Base-by-base conservation (phyloP, 192 early-diverging fungal species). In the Phlyctochytrium planicorne region DNA sequence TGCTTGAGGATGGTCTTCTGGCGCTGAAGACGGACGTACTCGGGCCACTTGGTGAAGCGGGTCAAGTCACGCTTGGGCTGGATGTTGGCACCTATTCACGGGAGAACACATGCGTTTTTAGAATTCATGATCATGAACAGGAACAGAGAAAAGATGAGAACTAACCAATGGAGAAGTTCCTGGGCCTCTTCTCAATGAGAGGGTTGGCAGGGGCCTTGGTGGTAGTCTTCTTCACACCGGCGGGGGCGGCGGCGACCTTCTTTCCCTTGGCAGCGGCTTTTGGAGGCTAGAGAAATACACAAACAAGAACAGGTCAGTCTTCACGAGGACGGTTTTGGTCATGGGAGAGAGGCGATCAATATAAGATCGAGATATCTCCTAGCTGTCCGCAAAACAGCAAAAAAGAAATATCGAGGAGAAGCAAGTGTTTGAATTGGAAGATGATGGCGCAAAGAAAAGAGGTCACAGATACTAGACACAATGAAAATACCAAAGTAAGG, bases 41-140 rank as follows among this genome's bases (percentile, higher is more conserved):
- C 88, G 76, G 97, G 97, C 97, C 96, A 98, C 84, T 96, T 96
- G 78, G 95, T 91, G 81, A 93, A 99, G 84, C 96, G 93, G 69
- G 92, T 88, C 53, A 99, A 83, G 83, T 99, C 91, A 78, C 90
- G 89, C 76, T 86, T 87, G 75, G 96, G 97, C 87, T 96, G 96
- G 81, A 99, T 88, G 80, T 93, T 93, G 81, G 93, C 92, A 80
- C 95, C 88, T 89, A 40, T 53, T 31, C 6, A 59, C 53, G 30
- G n/a, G n/a, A n/a, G n/a, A n/a, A n/a, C 0, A 0, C 47, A 1
- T 65, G 23, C 16, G 27, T 34, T 20, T 16, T 35, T 24, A 67
- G 53, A 24, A n/a, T n/a, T n/a, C n/a, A n/a, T n/a, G n/a, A n/a
- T n/a, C n/a, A n/a, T n/a, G n/a, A 3, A n/a, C 29, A 78, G 56